Base-by-base conservation (phyloP, 73 alveolate genomes). In the Blepharisma stoltei region DNA sequence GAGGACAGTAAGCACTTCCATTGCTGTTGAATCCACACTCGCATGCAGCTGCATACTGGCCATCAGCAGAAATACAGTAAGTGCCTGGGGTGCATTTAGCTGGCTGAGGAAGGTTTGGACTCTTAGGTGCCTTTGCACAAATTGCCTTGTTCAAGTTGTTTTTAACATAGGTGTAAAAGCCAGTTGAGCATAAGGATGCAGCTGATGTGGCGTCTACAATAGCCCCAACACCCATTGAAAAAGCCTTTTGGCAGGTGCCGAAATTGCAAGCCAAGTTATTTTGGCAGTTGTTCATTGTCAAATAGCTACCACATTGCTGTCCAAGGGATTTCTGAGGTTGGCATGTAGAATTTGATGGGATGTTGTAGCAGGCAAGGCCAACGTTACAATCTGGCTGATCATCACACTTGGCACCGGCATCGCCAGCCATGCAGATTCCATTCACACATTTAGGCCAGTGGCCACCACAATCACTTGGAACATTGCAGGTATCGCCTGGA, bases 1-100 rank as follows among this genome's bases (percentile, higher is more conserved):
- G 46, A 60, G 73, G 73, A 60, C 73, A 60, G 46, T 60, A 60
- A 8, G 46, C 73, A 14, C 23, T n/a, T 9, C 73, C 73, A 14
- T 20, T 60, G 14, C 46, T 14, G 23, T 60, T 60, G 23, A 60
- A 60, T 2, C 73, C 73, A 25, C 73, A 60, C 23, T 60, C 49
- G 5, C 73, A 60, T 8, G 48, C 18, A 14, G 47, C 23, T 14
- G 38, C 18, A 25, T 18, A 60, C 23, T 60, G 14, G 37, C 23
- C 23, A 25, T 60, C 73, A 18, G n/a, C 23, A 18, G 49, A 20
- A 14, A 14, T 18, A 47, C 73, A 60, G n/a, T 14, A 20, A 9
- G 73, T 1, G 14, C 45, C 45, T 25, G 45, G 46, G 2, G 73
- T 14, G 5, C 73, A 60, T 20, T 11, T 18, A 14, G 23, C 23